Evolutionary conservation across 2,329 filamentous ascomycete genomes (phyloP).

Genomic region (Claviceps africana): DNA sequence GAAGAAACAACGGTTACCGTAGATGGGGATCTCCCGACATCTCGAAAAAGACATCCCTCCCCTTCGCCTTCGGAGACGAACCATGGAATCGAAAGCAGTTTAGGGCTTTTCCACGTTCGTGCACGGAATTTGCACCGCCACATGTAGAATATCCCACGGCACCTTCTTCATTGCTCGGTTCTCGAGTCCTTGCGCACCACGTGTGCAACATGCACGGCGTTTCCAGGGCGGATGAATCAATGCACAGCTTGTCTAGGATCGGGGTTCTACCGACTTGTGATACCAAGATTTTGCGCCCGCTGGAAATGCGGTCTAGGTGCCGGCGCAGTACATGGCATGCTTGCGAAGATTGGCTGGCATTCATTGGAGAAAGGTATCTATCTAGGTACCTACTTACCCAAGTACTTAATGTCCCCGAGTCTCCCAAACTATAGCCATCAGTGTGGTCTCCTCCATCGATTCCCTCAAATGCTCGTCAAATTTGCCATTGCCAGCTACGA

Average conservation of each 20-base stretch:
- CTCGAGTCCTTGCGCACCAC: too few species aligned
- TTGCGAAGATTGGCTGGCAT: background rate
- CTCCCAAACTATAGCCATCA: background rate
- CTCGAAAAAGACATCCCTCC: too few species aligned
- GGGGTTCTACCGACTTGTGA: background rate
- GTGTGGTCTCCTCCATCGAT: background rate
- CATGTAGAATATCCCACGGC: too few species aligned
- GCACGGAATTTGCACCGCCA: too few species aligned
- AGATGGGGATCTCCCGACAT: too few species aligned
- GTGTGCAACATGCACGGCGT: too few species aligned
- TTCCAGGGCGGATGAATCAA: background rate
- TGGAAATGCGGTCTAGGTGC: background rate
- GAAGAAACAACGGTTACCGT: too few species aligned
- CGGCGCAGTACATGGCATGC: background rate
- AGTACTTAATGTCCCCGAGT: background rate
- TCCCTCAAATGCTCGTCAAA: background rate
- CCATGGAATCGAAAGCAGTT: too few species aligned
- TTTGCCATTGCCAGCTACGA: background rate
- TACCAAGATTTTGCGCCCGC: background rate
- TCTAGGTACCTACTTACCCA: background rate
- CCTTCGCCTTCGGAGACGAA: too few species aligned
- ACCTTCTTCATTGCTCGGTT: too few species aligned
- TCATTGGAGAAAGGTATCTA: background rate
- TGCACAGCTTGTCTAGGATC: background rate
- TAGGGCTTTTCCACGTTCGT: too few species aligned